phyloP scores from a whole-genome alignment of 805 yeast species.

The Nakazawaea holstii region DNA sequence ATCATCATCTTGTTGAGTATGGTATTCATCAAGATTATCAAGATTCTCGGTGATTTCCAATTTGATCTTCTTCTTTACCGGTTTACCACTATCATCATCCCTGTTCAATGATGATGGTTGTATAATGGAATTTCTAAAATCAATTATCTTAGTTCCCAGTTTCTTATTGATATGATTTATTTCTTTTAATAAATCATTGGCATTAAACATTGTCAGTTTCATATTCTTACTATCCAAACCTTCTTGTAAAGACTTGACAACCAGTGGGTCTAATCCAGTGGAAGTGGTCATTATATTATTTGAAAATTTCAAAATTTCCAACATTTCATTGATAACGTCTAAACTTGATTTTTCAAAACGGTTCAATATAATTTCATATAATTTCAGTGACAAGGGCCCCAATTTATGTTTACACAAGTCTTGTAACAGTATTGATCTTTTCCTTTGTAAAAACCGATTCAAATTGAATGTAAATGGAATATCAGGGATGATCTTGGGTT shows the following conservation, averaged over 20 bases:
- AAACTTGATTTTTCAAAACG: constrained; percentile 56
- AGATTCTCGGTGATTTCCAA: constrained; percentile 18
- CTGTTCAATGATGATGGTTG: constrained; percentile 9
- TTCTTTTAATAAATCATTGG: constrained; percentile 34
- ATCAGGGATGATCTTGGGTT: constrained; percentile 39
- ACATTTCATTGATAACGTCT: constrained; percentile 16
- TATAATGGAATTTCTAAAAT: constrained; percentile 4
- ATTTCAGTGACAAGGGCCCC: constrained; percentile 60
- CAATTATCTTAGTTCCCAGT: background rate
- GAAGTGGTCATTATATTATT: constrained; percentile 27
- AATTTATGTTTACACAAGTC: constrained; percentile 60
- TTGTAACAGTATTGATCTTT: constrained; percentile 59
- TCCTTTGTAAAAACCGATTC: constrained; percentile 58
- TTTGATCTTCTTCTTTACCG: constrained; percentile 20
- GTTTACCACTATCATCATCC: constrained; percentile 5
- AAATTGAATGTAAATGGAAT: constrained; percentile 57
- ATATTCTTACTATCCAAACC: constrained; percentile 28
- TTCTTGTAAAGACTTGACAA: constrained; percentile 14
- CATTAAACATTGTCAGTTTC: constrained; percentile 33
- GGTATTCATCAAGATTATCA: constrained; percentile 26
- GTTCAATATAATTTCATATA: constrained; percentile 55
- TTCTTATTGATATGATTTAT: constrained; percentile 10
- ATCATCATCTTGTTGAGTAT: constrained; percentile 20
- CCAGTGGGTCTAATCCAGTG: constrained; percentile 25
- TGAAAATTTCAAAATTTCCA: constrained; percentile 21